Conservation (phyloP, 805 yeast genomes). For the Tetrapisispora taiwanensis region DNA sequence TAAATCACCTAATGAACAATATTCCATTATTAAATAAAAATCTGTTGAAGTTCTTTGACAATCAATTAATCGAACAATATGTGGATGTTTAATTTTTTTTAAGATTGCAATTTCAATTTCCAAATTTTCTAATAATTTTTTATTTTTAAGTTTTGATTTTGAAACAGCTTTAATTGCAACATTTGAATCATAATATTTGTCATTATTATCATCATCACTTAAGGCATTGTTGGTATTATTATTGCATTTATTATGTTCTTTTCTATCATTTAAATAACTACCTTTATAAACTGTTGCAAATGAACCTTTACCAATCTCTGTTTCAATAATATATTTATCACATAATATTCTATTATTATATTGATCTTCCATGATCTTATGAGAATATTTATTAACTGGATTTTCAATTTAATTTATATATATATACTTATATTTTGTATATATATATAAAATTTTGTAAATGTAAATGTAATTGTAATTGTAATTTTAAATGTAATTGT, state of each 20-base stretch:
- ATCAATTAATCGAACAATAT: constrained; percentile 78
- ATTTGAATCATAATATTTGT: constrained; percentile 34
- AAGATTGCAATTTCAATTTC: constrained; percentile 87
- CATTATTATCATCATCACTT: constrained; percentile 10
- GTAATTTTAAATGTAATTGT: too few species aligned
- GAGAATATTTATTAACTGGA: too few species aligned
- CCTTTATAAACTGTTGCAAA: constrained; percentile 95
- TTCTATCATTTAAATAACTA: constrained; percentile 28
- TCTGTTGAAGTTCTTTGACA: constrained; percentile 68
- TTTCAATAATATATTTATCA: constrained; percentile 24
- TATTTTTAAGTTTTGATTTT: constrained; percentile 69
- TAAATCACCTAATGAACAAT: constrained; percentile 90
- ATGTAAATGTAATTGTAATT: too few species aligned
- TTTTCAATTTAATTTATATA: too few species aligned
- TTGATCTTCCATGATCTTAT: not conserved
- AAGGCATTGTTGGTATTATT: not conserved
- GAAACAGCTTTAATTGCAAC: constrained; percentile 88
- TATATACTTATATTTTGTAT: too few species aligned
- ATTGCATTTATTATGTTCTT: constrained; percentile 1
- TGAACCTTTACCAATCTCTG: constrained; percentile 87
- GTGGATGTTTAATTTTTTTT: constrained; percentile 84
- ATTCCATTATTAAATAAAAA: constrained; percentile 90
- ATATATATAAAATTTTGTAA: too few species aligned
- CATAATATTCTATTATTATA: constrained; percentile 5
- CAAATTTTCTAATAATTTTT: constrained; percentile 78